Base-by-base conservation (phyloP, 2,329 filamentous ascomycete species). In the Trematosphaeria pertusa region DNA sequence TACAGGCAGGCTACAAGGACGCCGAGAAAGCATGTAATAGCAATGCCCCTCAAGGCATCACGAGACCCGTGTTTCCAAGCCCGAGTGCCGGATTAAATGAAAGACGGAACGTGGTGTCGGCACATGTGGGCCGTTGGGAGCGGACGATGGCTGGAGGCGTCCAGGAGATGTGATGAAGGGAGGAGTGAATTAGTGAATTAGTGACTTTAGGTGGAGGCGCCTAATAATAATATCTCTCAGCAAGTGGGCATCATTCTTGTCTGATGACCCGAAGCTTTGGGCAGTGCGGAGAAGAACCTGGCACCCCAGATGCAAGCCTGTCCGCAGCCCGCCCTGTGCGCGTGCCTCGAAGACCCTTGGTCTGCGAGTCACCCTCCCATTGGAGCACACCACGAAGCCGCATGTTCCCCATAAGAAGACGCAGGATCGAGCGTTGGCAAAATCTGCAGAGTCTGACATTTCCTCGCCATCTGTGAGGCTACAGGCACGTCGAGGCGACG, bases 271-370 rank as follows among this genome's bases (percentile, higher is more conserved):
- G 58, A 50, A 50, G 56, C 54, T 52, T 49, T 58, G 63, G 64
- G 52, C 60, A 58, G 58, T 54, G 61, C 61, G 63, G 65, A 65
- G 65, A 65, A 67, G 60, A 55, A 60, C 52, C 61, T 51, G 45
- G 48, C 39, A 43, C 59, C 57, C 58, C 52, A 56, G 59, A 56
- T 35, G 52, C 53, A 56, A 46, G 51, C 44, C 34, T 48, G 52
- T 46, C 50, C 58, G 49, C 52, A 34, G 10, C 48, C 52, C 48
- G 56, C 49, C 47, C 49, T 58, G 57, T 59, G 58, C 58, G 44
- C 39, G 43, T 44, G 32, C 40, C 12, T 37, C 24, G 24, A 44
- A n/a, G 39, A 37, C 18, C 33, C 43, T 32, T 19, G 32, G 19
- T 17, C 17, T n/a, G 24, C 11, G 32, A 40, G 31, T 18, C 18